Evolutionary conservation across 805 yeast genomes (phyloP).

Genomic region (Candida xiaguanensis): DNA sequence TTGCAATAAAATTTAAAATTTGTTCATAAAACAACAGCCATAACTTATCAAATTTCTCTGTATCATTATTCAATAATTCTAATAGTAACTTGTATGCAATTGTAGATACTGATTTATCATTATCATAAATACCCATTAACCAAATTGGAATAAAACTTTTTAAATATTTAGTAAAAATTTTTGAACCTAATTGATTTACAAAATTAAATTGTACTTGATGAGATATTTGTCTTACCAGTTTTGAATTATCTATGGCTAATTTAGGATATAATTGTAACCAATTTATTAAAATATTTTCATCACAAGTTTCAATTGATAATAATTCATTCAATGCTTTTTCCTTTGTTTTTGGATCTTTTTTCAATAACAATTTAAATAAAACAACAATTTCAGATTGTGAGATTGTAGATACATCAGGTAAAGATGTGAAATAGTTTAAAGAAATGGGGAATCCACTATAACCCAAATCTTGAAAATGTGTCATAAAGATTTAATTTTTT

Average conservation of each 20-base stretch:
- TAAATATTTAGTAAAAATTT: constrained; percentile 59
- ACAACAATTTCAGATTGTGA: constrained; percentile 50
- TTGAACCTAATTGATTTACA: constrained; percentile 47
- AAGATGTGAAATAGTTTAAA: constrained; percentile 69
- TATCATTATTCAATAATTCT: constrained; percentile 53
- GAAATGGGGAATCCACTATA: constrained; percentile 50
- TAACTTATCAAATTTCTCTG: constrained; percentile 45
- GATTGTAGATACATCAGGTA: constrained; percentile 52
- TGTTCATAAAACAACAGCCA: constrained; percentile 59
- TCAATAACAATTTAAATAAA: constrained; percentile 70
- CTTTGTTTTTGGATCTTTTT: constrained; percentile 79
- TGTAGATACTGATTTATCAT: constrained; percentile 57
- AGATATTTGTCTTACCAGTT: constrained; percentile 54
- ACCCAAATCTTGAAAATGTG: constrained; percentile 19
- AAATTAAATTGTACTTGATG: constrained; percentile 61
- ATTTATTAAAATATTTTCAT: constrained; percentile 53
- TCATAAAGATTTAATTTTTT: background rate
- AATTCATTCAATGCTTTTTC: constrained; percentile 70
- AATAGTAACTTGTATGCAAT: constrained; percentile 46
- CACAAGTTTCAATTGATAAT: constrained; percentile 21
- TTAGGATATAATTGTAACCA: constrained; percentile 86
- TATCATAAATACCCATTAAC: constrained; percentile 68
- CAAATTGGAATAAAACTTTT: constrained; percentile 71
- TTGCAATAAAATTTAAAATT: constrained; percentile 51
- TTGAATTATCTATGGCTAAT: constrained; percentile 66